Percentiles rank a stretch among this genome's conserved stretches.
These are phyloP conservation scores for Backusella sp. DNA, from an alignment of 192 early-diverging fungal genomes.

Conservation along the genomic window DNA sequence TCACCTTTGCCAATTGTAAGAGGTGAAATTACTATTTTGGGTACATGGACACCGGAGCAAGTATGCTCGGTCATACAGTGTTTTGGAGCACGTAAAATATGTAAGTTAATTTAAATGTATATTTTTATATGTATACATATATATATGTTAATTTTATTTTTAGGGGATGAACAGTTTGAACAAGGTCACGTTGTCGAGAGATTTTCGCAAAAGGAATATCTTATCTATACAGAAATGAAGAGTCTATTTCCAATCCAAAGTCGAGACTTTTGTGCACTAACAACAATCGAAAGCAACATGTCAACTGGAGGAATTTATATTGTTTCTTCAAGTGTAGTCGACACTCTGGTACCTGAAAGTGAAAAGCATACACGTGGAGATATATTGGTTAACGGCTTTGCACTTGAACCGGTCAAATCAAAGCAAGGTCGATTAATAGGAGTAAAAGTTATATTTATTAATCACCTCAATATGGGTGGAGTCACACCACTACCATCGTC, in stretches of 20 bases:
- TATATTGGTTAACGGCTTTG: constrained; percentile 44
- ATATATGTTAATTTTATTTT: not conserved
- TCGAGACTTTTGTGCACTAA: constrained; percentile 44
- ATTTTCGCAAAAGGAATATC: constrained; percentile 43
- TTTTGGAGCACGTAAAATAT: constrained; percentile 41
- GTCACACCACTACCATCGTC: constrained; percentile 39
- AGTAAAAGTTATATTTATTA: constrained; percentile 44
- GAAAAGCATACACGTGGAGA: constrained; percentile 42
- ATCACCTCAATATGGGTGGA: constrained; percentile 43
- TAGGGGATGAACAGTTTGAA: constrained; percentile 49
- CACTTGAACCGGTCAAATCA: constrained; percentile 41
- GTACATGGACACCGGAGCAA: constrained; percentile 46
- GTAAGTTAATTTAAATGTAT: constrained; percentile 14
- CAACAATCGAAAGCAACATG: constrained; percentile 44
- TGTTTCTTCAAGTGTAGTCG: constrained; percentile 41
- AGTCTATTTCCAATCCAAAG: constrained; percentile 39
- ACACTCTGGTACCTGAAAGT: constrained; percentile 41
- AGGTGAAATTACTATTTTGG: constrained; percentile 37
- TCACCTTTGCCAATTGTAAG: constrained; percentile 43
- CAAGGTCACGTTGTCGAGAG: constrained; percentile 42
- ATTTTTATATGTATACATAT: not conserved
- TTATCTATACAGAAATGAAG: constrained; percentile 36
- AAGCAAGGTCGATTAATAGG: constrained; percentile 29
- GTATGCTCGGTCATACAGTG: constrained; percentile 45
- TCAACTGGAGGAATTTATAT: constrained; percentile 39